A percentile compares a stretch with the other conserved stretches of the same genome.
Conservation (phyloP, 352 stramenopile genomes). For the Pythium chondricola region DNA sequence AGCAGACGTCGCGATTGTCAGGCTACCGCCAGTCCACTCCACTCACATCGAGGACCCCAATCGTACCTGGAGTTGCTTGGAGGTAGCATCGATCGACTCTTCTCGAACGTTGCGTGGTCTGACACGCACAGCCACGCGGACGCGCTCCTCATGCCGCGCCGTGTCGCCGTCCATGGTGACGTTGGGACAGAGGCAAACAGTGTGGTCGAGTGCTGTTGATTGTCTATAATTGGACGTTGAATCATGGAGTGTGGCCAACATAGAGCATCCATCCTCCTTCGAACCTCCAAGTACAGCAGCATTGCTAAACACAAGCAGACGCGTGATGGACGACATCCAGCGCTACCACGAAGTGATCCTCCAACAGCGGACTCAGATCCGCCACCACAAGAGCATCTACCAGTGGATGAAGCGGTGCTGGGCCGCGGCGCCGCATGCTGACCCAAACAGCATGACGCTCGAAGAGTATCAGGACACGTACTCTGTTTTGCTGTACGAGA, state of each 20-base stretch:
- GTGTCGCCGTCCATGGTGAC: slow-evolving; percentile 6
- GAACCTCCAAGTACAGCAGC: too few relatives aligned
- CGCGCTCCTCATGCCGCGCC: slow-evolving; percentile 29
- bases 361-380: slow-evolving; percentile 39
- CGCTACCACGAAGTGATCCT: slow-evolving; percentile 35
- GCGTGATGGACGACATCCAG: slow-evolving; percentile 39
- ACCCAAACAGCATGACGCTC: slow-evolving; percentile 15
- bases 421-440: slow-evolving; percentile 17
- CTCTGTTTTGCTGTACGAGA: slow-evolving; percentile 46
- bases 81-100: slow-evolving; percentile 11
- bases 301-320: too few relatives aligned
- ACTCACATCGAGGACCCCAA: background rate
- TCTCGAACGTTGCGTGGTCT: slow-evolving; percentile 74
- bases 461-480: slow-evolving; percentile 44
- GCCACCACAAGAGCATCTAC: slow-evolving; percentile 28
- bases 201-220: too few relatives aligned
- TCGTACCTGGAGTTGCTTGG: slow-evolving; percentile 21
- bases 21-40: background rate
- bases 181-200: too few relatives aligned
- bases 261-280: too few relatives aligned
- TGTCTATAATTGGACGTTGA: too few relatives aligned
- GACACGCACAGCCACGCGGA: slow-evolving; percentile 77
- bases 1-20: background rate
- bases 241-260: too few relatives aligned
- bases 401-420: slow-evolving; percentile 41